A percentile compares a stretch with the other conserved stretches of the same genome.
Conservation (phyloP, 345 rosid species). For the Salix purpurea region DNA sequence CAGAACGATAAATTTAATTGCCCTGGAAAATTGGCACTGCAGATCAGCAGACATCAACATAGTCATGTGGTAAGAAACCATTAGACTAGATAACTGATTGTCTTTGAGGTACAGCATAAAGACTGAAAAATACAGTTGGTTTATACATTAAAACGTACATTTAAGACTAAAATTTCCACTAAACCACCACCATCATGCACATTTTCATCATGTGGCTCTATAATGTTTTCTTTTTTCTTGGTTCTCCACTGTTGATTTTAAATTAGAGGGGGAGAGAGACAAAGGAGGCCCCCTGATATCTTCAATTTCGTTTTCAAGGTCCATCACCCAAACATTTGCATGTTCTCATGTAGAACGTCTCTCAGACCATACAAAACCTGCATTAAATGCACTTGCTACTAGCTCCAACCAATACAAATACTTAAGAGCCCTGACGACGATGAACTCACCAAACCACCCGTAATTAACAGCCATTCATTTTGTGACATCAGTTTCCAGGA, state of each 20-base stretch:
- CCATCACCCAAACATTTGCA: conserved; percentile 46
- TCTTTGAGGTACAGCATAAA: neutral
- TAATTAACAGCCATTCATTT: neutral
- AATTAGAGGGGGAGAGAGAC: conserved; percentile 22
- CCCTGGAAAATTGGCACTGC: too few species aligned
- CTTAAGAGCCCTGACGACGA: conserved; percentile 17
- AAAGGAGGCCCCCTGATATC: conserved; percentile 35
- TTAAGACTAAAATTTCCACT: too few species aligned
- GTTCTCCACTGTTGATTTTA: conserved; percentile 14
- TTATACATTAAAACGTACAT: neutral
- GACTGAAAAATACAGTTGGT: neutral
- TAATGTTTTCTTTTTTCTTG: neutral
- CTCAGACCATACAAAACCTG: conserved; percentile 34
- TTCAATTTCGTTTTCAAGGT: conserved; percentile 33
- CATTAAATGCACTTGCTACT: conserved; percentile 47
- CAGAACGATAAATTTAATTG: too few species aligned
- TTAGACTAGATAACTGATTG: neutral
- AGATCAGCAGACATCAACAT: too few species aligned
- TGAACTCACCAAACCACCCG: neutral
- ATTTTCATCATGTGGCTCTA: neutral
- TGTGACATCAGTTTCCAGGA: neutral
- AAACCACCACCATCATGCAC: too few species aligned
- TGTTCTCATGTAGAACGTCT: conserved; percentile 44
- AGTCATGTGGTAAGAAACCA: neutral
- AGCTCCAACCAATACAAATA: conserved; percentile 32